Evolutionary conservation across 192 early-diverging fungal species (phyloP).

Genomic region (Coemansia guatemalensis): DNA sequence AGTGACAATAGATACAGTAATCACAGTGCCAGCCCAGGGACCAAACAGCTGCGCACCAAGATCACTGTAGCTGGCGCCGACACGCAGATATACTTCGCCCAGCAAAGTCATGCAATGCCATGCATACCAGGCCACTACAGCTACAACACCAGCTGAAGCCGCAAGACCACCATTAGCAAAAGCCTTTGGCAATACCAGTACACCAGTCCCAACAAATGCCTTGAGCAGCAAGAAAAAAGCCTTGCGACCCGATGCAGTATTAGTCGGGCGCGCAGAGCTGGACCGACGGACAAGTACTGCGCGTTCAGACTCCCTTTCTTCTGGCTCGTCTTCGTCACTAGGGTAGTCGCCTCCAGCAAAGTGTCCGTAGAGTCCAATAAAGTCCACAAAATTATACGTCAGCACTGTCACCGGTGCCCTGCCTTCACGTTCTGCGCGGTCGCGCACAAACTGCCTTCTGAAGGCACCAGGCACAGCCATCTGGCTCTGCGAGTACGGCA

Average conservation of each 20-base stretch:
- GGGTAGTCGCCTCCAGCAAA: constrained; percentile 92
- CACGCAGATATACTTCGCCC: constrained; percentile 58
- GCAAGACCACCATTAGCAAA: constrained; percentile 75
- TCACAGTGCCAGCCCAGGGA: constrained; percentile 54
- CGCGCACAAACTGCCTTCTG: constrained; percentile 81
- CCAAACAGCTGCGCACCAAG: constrained; percentile 63
- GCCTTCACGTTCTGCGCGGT: constrained; percentile 67
- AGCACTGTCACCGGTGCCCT: constrained; percentile 62
- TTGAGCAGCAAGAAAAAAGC: constrained; percentile 78
- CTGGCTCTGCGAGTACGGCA: constrained; percentile 40
- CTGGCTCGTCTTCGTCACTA: constrained; percentile 71
- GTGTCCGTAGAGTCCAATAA: constrained; percentile 88
- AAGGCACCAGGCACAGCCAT: constrained; percentile 81
- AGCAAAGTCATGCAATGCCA: constrained; percentile 65
- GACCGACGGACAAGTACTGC: constrained; percentile 11
- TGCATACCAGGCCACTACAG: constrained; percentile 60
- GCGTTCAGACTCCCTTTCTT: constrained; percentile 13
- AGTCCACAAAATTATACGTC: constrained; percentile 91
- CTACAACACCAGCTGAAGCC: constrained; percentile 57
- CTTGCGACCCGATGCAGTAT: constrained; percentile 64
- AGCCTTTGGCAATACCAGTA: constrained; percentile 69
- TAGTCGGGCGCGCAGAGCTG: constrained; percentile 11
- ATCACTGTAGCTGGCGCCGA: constrained; percentile 67
- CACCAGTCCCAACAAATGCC: constrained; percentile 83
- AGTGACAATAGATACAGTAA: constrained; percentile 65